Evolutionary conservation across 192 early-diverging fungal species (phyloP).

Genomic region (Obelidium mucronatum): DNA sequence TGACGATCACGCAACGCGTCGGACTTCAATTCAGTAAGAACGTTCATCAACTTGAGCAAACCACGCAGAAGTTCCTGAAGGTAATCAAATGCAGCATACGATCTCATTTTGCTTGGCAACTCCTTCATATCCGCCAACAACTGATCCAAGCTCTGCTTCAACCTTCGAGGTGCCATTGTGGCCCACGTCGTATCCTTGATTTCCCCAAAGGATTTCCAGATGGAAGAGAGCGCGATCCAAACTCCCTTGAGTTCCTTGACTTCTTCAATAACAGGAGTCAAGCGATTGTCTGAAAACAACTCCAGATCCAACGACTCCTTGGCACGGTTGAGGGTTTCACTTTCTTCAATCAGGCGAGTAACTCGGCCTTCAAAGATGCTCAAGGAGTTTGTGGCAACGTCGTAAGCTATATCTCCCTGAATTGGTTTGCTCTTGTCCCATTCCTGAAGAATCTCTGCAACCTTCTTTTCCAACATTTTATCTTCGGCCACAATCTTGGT

Average conservation of each 20-base stretch:
- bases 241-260: slow-evolving; percentile 90
- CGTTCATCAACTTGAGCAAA: slow-evolving; percentile 80
- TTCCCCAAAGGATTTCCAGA: slow-evolving; percentile 87
- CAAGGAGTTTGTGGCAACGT: slow-evolving; percentile 81
- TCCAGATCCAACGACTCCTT: slow-evolving; percentile 95
- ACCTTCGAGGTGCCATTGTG: slow-evolving; percentile 86
- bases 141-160: slow-evolving; percentile 85
- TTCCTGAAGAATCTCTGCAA: slow-evolving; percentile 80
- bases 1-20: slow-evolving; percentile 97
- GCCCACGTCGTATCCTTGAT: slow-evolving; percentile 90
- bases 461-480: slow-evolving; percentile 83
- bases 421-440: slow-evolving; percentile 97
- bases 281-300: slow-evolving; percentile 64
- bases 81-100: slow-evolving; percentile 96
- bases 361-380: slow-evolving; percentile 85
- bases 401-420: slow-evolving; percentile 89
- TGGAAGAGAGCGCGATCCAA: slow-evolving; percentile 80
- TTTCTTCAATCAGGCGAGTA: slow-evolving; percentile 82
- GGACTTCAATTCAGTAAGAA: slow-evolving; percentile 91
- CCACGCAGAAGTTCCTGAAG: slow-evolving; percentile 85
- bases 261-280: slow-evolving; percentile 91
- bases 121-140: slow-evolving; percentile 85
- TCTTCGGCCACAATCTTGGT: slow-evolving; percentile 96
- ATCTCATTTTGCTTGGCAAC: slow-evolving; percentile 95
- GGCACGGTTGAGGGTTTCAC: slow-evolving; percentile 85